These are phyloP conservation scores for Plasmodium billcollinsi DNA, from an alignment of 169 alveolate species.

Conservation along the genomic window DNA sequence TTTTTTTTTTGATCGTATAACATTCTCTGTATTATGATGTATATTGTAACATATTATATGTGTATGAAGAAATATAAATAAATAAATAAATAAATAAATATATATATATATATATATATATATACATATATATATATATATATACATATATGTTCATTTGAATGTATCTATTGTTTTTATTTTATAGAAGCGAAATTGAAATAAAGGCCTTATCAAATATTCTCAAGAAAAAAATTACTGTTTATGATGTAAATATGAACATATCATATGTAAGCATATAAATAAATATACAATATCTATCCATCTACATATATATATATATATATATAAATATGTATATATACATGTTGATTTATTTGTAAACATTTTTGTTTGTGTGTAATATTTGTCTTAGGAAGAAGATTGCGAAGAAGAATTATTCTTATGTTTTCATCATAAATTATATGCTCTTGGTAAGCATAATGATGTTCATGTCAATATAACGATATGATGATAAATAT, in stretches of 20 bases:
- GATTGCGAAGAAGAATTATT: constrained; percentile 45
- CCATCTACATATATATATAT: background rate
- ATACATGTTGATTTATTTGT: background rate
- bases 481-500: background rate
- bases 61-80: background rate
- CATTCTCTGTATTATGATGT: background rate
- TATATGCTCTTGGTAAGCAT: constrained; percentile 60
- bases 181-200: constrained; percentile 72
- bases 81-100: background rate
- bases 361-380: background rate
- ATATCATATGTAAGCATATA: constrained; percentile 49
- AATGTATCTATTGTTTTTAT: background rate
- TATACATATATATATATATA: no score
- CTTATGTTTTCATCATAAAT: constrained; percentile 65
- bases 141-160: background rate
- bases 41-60: background rate
- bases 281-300: background rate
- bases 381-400: constrained; percentile 31
- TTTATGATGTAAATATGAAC: constrained; percentile 52
- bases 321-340: background rate
- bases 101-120: background rate
- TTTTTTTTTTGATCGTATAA: background rate
- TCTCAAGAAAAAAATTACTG: constrained; percentile 54
- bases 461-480: no score
- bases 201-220: constrained; percentile 66